Evolutionary conservation across 495 filamentous ascomycete genomes (phyloP), one percentile per base, ranked within the genome.

Genomic region (Neurospora sp.): DNA sequence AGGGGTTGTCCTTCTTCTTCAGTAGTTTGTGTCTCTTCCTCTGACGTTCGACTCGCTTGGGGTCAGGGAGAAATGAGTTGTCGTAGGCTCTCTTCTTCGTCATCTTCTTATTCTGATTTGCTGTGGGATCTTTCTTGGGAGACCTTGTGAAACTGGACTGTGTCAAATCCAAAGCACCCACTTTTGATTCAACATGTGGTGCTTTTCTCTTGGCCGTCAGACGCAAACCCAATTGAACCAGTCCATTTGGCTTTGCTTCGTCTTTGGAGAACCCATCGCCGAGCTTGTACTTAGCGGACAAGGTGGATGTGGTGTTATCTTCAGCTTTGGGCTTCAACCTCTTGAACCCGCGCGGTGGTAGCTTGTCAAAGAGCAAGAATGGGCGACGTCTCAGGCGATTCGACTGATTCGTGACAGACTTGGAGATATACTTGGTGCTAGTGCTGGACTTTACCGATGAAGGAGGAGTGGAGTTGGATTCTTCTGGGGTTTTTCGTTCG

Each of bases 261-360:
- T 71, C 68, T 10, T 73, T 74, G 8, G 77, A 77, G 65, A 79
- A 79, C 4, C 77, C 77, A 9, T 79, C 77, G 12, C 76, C 77
- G 12, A 71, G 45, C 16, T 38, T 61, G 70, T 69, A 68, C 14
- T 41, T 72, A 20, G 44, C n/a, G 5, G 16, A 7, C 8, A 27
- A n/a, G 0, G 42, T 14, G 39, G 47, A 0, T n/a, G 20, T 44
- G 18, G 4, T 38, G 35, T 8, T 31, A 4, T 35, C 37, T 18
- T 71, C 41, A 31, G 22, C 8, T 39, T 59, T 71, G 9, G 16
- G 38, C 20, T 35, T 42, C 39, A 77, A 71, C 39, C 75, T 73
- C 71, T 79, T 77, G 65, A 68, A 76, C 3, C 77, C 73, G 6
- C 71, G 70, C 1, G 74, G 7, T 3, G 72, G 68, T 1, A 69